A percentile compares a stretch with the other conserved stretches of the same genome.
Conservation (phyloP, 768 basidiomycete species). For the Auriscalpium microsporum region DNA sequence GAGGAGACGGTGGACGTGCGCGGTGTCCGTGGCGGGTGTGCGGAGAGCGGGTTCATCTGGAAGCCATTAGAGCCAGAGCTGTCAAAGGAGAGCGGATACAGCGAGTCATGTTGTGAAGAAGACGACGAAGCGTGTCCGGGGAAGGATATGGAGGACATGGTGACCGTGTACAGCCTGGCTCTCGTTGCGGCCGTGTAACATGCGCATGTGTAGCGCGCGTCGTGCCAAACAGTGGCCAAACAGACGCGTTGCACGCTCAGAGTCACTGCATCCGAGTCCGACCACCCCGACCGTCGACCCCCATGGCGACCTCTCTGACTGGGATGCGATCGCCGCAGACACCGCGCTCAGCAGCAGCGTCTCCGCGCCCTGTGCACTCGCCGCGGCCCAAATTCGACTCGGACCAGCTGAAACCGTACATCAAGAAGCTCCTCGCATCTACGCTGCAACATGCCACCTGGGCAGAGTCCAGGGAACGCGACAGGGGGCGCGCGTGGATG, state of each 20-base stretch:
- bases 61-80: constrained; percentile 37
- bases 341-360: constrained; percentile 53
- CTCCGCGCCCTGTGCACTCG: constrained; percentile 40
- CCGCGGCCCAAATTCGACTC: constrained; percentile 55
- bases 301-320: constrained; percentile 8
- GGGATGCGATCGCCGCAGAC: constrained; percentile 56
- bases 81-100: constrained; percentile 49
- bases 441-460: constrained; percentile 58
- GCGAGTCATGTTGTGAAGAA: constrained; percentile 42
- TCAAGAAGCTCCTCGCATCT: constrained; percentile 70
- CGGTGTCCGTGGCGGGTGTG: constrained; percentile 73
- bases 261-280: no score
- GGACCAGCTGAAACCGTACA: constrained; percentile 67
- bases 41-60: constrained; percentile 75
- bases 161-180: not conserved
- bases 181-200: not conserved
- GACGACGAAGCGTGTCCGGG: constrained; percentile 36
- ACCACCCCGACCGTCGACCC: not conserved
- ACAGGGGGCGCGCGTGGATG: constrained; percentile 66
- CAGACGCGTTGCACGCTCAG: not conserved
- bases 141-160: constrained; percentile 65
- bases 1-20: constrained; percentile 36
- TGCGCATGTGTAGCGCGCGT: constrained; percentile 1
- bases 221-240: constrained; percentile 8
- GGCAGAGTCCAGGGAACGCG: constrained; percentile 61